A percentile compares a stretch with the other conserved stretches of the same genome.
Conservation (phyloP, 2,329 filamentous ascomycete genomes). For the Coleophoma crateriformis region DNA sequence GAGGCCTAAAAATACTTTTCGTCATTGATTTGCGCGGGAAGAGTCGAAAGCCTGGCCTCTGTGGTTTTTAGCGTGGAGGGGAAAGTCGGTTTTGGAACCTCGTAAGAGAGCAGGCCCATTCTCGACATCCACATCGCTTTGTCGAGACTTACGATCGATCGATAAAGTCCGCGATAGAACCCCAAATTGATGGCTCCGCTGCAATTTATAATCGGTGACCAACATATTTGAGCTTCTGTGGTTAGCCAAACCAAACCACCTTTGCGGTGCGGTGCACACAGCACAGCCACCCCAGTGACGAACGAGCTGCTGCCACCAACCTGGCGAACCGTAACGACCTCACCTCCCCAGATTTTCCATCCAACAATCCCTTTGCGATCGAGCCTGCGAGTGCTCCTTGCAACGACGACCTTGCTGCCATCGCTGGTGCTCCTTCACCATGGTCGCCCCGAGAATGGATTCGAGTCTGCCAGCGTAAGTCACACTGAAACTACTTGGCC, state of each 20-base stretch:
- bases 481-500: constrained; percentile 7
- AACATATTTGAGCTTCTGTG: background rate
- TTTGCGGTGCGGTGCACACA: background rate
- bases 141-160: background rate
- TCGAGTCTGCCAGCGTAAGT: constrained; percentile 60
- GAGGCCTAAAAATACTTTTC: background rate
- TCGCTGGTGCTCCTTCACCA: constrained; percentile 29
- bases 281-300: background rate
- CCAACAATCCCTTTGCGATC: background rate
- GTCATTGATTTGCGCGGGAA: background rate
- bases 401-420: constrained; percentile 24
- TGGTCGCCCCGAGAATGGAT: constrained; percentile 44
- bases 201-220: background rate
- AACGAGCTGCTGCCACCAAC: background rate
- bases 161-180: no score
- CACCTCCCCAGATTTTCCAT: background rate
- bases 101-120: background rate
- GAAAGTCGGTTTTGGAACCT: background rate
- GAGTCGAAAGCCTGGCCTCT: no score
- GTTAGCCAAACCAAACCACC: background rate
- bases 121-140: background rate
- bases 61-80: background rate
- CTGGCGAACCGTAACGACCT: background rate
- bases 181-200: background rate
- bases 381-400: constrained; percentile 21